phyloP scores from a whole-genome alignment of 371 early-diverging fungal genomes.

The Mucor plumbeus region DNA sequence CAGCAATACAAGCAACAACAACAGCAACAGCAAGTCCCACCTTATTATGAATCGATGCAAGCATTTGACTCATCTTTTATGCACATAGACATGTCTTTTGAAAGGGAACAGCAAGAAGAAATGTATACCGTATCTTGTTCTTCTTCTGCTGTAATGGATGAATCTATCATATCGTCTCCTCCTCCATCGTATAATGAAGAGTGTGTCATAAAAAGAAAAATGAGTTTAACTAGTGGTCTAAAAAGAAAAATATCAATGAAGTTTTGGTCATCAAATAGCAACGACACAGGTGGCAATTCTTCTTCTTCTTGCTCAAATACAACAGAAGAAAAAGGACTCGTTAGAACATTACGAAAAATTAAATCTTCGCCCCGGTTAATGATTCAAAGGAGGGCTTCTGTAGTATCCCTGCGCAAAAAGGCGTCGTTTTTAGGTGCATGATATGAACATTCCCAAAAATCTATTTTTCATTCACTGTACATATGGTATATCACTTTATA shows the following conservation, averaged over 20 bases:
- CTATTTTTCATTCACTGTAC: conserved; percentile 2
- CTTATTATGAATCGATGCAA: neutral
- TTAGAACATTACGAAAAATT: conserved; percentile 15
- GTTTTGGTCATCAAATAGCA: neutral
- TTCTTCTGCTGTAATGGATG: neutral
- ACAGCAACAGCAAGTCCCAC: neutral
- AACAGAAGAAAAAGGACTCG: neutral
- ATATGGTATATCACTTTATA: neutral
- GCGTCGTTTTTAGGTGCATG: conserved; percentile 14
- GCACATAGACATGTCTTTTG: conserved; percentile 4
- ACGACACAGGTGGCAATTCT: neutral
- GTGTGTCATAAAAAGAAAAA: neutral
- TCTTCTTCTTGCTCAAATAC: neutral
- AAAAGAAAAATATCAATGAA: neutral
- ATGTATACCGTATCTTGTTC: neutral
- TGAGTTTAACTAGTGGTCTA: neutral
- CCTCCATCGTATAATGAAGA: conserved; percentile 15
- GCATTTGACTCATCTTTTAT: neutral
- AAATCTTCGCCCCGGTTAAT: conserved; percentile 19
- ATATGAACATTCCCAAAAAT: conserved; percentile 7
- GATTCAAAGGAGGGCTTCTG: conserved; percentile 20
- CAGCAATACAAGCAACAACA: neutral
- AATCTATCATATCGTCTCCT: neutral
- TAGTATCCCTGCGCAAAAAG: conserved; percentile 23
- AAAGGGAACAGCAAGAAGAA: conserved; percentile 4